Conservation (phyloP, 208 protist genomes). For the Paratrypanosoma confusum region DNA sequence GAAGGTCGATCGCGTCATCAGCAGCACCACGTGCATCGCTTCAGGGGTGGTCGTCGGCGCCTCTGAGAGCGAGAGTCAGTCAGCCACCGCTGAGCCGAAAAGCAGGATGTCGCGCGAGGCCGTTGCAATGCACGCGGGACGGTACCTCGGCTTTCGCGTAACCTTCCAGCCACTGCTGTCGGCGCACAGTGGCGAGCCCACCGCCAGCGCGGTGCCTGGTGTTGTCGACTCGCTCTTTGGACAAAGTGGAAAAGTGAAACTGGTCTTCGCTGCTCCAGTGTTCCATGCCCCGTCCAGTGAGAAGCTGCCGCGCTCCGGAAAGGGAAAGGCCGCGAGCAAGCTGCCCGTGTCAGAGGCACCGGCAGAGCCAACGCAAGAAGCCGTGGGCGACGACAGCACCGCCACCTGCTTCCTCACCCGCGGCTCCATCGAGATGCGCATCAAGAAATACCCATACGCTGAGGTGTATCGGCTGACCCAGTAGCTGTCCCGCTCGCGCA, state of each 20-base stretch:
- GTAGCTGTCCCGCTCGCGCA: no score
- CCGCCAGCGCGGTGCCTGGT: conserved; percentile 12
- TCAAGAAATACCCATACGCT: no score
- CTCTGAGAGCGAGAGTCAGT: neutral
- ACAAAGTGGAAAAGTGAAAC: conserved; percentile 71
- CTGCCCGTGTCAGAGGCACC: no score
- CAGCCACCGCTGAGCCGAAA: neutral
- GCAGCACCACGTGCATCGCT: conserved; percentile 57
- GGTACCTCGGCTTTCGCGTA: conserved; percentile 51
- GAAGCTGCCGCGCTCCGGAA: no score
- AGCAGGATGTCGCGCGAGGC: conserved; percentile 28
- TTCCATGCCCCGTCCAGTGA: no score
- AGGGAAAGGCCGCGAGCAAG: no score
- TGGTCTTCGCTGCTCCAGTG: conserved; percentile 36
- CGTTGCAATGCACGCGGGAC: conserved; percentile 40
- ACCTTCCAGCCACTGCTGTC: conserved; percentile 16
- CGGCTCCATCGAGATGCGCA: no score
- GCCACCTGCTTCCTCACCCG: no score
- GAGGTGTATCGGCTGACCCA: no score
- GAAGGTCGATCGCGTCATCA: conserved; percentile 52
- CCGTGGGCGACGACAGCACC: no score
- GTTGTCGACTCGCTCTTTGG: conserved; percentile 67
- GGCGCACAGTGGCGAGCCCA: neutral
- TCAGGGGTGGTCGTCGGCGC: conserved; percentile 31
- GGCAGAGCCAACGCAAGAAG: no score